A percentile compares a stretch with the other conserved stretches of the same genome.
These are phyloP conservation scores for Diplocarpon mali DNA, from an alignment of 2,329 filamentous ascomycete species.

Conservation along the genomic window DNA sequence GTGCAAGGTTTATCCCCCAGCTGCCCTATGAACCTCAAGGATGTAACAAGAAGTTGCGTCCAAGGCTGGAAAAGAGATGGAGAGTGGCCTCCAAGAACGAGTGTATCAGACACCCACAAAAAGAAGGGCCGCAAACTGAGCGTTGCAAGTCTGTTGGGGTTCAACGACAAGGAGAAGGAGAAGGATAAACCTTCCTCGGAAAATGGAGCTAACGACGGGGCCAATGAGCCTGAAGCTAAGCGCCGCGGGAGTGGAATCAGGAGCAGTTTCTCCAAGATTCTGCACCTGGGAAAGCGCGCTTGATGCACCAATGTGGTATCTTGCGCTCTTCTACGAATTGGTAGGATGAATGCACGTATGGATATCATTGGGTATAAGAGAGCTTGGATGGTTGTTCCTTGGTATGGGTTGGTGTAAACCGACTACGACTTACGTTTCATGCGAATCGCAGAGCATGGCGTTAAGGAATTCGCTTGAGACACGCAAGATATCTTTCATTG, in stretches of 20 bases:
- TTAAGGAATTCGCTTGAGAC: too few relatives aligned
- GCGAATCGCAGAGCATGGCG: too few relatives aligned
- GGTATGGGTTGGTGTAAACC: too few relatives aligned
- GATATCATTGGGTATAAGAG: too few relatives aligned
- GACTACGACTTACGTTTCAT: too few relatives aligned
- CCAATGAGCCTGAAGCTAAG: background rate
- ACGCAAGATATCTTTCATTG: too few relatives aligned
- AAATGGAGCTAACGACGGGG: background rate
- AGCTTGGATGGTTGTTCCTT: too few relatives aligned
- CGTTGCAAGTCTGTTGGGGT: slow-evolving; percentile 22
- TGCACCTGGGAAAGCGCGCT: background rate
- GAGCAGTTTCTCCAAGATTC: background rate
- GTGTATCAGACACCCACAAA: slow-evolving; percentile 30
- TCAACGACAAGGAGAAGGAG: slow-evolving; percentile 15
- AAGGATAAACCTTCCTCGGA: background rate
- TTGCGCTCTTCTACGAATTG: too few relatives aligned
- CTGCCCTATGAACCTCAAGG: slow-evolving; percentile 76
- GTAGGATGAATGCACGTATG: too few relatives aligned
- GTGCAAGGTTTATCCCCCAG: slow-evolving; percentile 69
- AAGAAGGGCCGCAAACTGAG: slow-evolving; percentile 21
- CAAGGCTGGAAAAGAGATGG: slow-evolving; percentile 87
- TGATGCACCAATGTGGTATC: background rate
- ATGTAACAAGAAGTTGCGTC: slow-evolving; percentile 72
- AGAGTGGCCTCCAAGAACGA: slow-evolving; percentile 71
- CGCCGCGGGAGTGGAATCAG: background rate